phyloP scores from a whole-genome alignment of 768 basidiomycete species.

The Leccinum arenicola region DNA sequence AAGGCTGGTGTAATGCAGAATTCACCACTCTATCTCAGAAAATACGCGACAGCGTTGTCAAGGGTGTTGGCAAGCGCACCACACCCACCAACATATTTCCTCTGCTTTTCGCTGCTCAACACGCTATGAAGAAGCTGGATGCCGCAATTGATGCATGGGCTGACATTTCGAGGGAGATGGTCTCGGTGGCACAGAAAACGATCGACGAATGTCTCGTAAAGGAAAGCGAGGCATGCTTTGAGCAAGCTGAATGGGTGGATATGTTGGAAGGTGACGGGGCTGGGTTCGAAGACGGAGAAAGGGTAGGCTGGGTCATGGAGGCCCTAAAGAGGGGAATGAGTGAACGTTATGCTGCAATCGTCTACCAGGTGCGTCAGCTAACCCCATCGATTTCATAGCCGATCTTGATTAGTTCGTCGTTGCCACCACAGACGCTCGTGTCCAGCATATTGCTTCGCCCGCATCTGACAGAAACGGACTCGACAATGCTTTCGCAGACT shows the following conservation, averaged over 20 bases:
- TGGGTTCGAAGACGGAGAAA: conserved; percentile 74
- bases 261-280: conserved; percentile 73
- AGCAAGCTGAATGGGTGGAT: conserved; percentile 66
- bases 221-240: conserved; percentile 64
- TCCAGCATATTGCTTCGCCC: conserved; percentile 69
- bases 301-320: conserved; percentile 74
- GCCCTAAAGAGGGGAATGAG: conserved; percentile 58
- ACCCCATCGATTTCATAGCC: not conserved
- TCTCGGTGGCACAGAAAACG: conserved; percentile 55
- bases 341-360: conserved; percentile 57
- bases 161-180: conserved; percentile 51
- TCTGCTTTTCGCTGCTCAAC: conserved; percentile 64
- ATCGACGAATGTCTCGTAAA: conserved; percentile 61
- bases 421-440: conserved; percentile 55
- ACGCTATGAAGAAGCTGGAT: conserved; percentile 53
- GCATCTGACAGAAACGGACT: conserved; percentile 53
- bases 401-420: not conserved
- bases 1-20: conserved; percentile 84
- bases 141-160: conserved; percentile 53
- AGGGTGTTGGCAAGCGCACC: conserved; percentile 68
- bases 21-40: conserved; percentile 70
- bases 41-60: conserved; percentile 64
- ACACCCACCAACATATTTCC: conserved; percentile 66
- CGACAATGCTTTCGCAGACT: conserved; percentile 64
- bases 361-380: conserved; percentile 68